phyloP scores from a whole-genome alignment of 768 basidiomycete genomes.

The Hydnomerulius pinastri region DNA sequence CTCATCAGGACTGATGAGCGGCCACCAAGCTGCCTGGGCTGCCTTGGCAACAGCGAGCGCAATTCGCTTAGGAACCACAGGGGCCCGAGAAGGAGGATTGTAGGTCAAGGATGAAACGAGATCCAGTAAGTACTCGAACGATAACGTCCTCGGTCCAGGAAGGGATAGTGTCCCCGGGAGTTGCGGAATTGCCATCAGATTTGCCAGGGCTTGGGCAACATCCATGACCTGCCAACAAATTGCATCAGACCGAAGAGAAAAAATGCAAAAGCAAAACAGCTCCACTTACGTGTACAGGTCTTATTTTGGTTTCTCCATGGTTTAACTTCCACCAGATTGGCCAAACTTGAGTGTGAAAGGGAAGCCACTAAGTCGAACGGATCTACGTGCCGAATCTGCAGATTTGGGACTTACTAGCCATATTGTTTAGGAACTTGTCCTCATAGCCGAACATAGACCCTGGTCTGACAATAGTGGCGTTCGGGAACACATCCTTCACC shows the following conservation, averaged over 20 bases:
- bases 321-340: constrained; percentile 96
- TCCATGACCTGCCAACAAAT: constrained; percentile 70
- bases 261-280: constrained; percentile 20
- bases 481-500: constrained; percentile 80
- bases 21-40: constrained; percentile 85
- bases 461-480: constrained; percentile 87
- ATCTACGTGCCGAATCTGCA: constrained; percentile 3
- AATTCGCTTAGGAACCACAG: constrained; percentile 72
- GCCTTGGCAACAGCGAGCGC: constrained; percentile 64
- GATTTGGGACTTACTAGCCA: constrained; percentile 66
- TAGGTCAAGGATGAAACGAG: constrained; percentile 82
- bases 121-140: constrained; percentile 77
- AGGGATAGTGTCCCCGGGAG: constrained; percentile 72
- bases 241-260: constrained; percentile 13
- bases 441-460: constrained; percentile 90
- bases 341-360: constrained; percentile 53
- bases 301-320: constrained; percentile 79
- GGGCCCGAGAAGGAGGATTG: constrained; percentile 68
- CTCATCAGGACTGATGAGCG: constrained; percentile 87
- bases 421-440: constrained; percentile 90
- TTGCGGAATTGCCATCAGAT: constrained; percentile 65
- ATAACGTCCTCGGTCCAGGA: constrained; percentile 86
- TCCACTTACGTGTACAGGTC: constrained; percentile 84
- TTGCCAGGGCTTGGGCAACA: constrained; percentile 89
- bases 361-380: constrained; percentile 15